phyloP scores from a whole-genome alignment of 1,284 basidiomycete species.

The Wolfiporia cocos region DNA sequence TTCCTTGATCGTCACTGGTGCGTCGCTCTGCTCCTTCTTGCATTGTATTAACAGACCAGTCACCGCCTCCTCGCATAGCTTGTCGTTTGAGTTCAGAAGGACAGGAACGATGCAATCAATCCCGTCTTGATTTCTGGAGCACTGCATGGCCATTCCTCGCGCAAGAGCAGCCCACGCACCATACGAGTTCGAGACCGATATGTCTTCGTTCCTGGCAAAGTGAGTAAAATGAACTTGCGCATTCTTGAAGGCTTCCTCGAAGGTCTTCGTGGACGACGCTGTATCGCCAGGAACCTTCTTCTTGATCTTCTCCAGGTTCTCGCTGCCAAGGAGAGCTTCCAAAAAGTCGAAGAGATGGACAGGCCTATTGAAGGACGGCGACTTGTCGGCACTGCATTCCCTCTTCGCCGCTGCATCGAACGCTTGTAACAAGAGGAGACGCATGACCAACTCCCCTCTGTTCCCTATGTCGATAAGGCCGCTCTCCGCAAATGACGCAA shows the following conservation, averaged over 20 bases:
- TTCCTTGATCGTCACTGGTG: not conserved
- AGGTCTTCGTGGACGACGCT: not conserved
- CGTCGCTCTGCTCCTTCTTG: not conserved
- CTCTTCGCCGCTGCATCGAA: conserved; percentile 2
- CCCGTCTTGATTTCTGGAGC: not conserved
- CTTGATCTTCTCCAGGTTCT: not conserved
- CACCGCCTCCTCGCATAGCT: not conserved
- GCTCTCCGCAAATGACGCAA: not conserved
- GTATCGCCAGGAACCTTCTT: conserved; percentile 1
- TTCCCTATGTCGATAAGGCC: conserved; percentile 6
- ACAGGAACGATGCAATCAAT: conserved; percentile 9
- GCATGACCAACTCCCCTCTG: conserved; percentile 8
- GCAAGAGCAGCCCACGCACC: conserved; percentile 2
- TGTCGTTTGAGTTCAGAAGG: not conserved
- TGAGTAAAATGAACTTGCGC: conserved; percentile 9
- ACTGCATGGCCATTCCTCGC: conserved; percentile 6
- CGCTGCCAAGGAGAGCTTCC: conserved; percentile 1
- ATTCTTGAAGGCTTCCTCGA: conserved; percentile 6
- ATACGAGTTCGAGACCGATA: not conserved
- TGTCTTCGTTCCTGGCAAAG: conserved; percentile 3
- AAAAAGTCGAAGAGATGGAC: conserved; percentile 4
- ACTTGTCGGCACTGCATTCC: no score
- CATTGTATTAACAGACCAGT: conserved; percentile 7
- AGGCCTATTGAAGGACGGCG: not conserved
- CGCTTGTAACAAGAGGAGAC: conserved; percentile 3